Evolutionary conservation across 2,329 filamentous ascomycete genomes (phyloP).

Genomic region (Hymenotorrendiella dingleyae): DNA sequence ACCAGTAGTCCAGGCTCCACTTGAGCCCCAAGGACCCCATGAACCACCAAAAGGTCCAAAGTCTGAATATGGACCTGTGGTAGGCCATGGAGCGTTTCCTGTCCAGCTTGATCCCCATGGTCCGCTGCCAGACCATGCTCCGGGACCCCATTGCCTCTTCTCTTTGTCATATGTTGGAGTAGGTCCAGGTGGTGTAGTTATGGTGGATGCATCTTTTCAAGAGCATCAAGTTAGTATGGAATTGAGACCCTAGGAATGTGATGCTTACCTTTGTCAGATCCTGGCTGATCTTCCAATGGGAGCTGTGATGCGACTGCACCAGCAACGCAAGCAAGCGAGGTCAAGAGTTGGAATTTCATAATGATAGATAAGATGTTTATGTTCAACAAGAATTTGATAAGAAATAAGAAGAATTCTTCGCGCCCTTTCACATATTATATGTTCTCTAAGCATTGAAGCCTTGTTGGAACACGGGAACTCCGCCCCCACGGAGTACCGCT

Average conservation of each 20-base stretch:
- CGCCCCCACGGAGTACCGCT: no score
- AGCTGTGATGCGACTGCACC: neutral
- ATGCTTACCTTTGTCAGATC: neutral
- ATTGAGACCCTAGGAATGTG: neutral
- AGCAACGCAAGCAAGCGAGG: neutral
- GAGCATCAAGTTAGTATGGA: slow-evolving; percentile 4
- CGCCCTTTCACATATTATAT: no score
- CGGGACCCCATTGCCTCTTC: slow-evolving; percentile 2
- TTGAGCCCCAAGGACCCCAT: slow-evolving; percentile 13
- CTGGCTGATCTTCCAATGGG: neutral
- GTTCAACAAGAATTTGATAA: no score
- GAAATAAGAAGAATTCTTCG: no score
- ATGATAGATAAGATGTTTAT: no score
- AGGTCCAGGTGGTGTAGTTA: slow-evolving; percentile 5
- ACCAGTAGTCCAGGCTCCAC: slow-evolving; percentile 9
- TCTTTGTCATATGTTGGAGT: neutral
- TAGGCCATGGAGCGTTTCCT: slow-evolving; percentile 2
- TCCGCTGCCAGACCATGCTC: neutral
- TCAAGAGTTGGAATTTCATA: slow-evolving; percentile 1
- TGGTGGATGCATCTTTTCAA: neutral
- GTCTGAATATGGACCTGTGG: neutral
- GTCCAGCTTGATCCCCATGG: slow-evolving; percentile 6
- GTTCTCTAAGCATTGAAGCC: no score
- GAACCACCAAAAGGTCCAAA: slow-evolving; percentile 9
- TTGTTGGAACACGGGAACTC: no score